Evolutionary conservation across 805 yeast genomes (phyloP).

Genomic region (Kuraishia hungarica): DNA sequence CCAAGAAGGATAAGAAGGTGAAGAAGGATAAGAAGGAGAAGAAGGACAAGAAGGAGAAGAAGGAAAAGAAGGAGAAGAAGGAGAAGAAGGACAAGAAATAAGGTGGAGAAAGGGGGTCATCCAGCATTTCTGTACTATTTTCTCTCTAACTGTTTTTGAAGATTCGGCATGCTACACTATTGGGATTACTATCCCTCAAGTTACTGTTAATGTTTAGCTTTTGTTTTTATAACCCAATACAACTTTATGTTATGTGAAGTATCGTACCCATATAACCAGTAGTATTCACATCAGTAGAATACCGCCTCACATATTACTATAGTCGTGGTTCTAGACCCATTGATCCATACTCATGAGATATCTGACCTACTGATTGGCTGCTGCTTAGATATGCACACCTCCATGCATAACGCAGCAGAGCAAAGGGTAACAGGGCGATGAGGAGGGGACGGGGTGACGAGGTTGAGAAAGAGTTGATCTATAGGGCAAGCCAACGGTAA

Average conservation of each 20-base stretch:
- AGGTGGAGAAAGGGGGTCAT: background rate
- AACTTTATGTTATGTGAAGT: background rate
- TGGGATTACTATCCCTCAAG: background rate
- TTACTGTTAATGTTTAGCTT: background rate
- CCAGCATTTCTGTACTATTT: background rate
- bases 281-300: no score
- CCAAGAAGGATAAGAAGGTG: slow-evolving; percentile 13
- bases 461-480: no score
- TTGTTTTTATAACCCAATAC: background rate
- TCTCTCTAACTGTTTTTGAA: background rate
- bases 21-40: slow-evolving; percentile 15
- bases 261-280: no score
- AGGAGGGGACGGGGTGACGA: no score
- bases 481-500: no score
- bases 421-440: no score
- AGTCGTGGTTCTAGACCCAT: no score
- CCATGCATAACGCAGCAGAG: no score
- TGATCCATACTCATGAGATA: no score
- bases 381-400: no score
- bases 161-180: background rate
- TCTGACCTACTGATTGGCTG: no score
- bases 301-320: no score
- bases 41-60: slow-evolving; percentile 11
- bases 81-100: slow-evolving; percentile 12
- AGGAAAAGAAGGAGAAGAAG: slow-evolving; percentile 15